Base-by-base conservation (phyloP, 2,329 filamentous ascomycete species). In the Ciborinia camelliae region DNA sequence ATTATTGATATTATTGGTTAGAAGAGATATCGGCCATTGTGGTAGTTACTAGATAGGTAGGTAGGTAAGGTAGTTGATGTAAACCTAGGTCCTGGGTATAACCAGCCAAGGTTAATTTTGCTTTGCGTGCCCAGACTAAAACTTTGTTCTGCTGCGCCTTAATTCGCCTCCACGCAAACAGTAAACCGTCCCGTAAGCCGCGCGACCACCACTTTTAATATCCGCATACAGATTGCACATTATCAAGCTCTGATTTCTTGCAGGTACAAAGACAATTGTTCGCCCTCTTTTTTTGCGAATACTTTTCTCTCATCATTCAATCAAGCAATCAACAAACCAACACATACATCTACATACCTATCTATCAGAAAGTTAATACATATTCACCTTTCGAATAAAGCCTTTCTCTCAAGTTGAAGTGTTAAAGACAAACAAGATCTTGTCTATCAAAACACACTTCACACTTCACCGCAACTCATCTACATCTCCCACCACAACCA, bases 221-320 rank as follows among this genome's bases (percentile, higher is more conserved):
- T 58, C 52, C 52, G 62, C 28, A 55, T 51, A 58, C 41, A 54
- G 30, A 55, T 57, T 57, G 8, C 55, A 18, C 20, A 47, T 57
- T 64, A 47, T 61, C 43, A 41, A 54, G 47, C 48, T 55, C 55
- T 37, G 47, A 35, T 64, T 41, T 28, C 60, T 47, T 35, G 9
- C 6, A 64, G 12, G 28, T 64, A 64, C 63, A 64, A 64, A 64
- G 47, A 30, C 20, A 45, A 61, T 32, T 41, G 51, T n/a, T 32
- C 14, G 15, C 53, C 41, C 53, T 37, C 30, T 32, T 48, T n/a
- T 41, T 20, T 48, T 60, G 14, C 18, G 10, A 61, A 14, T 45
- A n/a, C 20, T 53, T 14, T 28, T 64, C 47, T 61, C 28, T 23
- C 23, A n/a, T 41, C 15, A 20, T 52, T 7, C 30, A 50, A 32